Evolutionary conservation across 1,284 basidiomycete genomes (phyloP).

Genomic region (Ceratobasidium sp.): DNA sequence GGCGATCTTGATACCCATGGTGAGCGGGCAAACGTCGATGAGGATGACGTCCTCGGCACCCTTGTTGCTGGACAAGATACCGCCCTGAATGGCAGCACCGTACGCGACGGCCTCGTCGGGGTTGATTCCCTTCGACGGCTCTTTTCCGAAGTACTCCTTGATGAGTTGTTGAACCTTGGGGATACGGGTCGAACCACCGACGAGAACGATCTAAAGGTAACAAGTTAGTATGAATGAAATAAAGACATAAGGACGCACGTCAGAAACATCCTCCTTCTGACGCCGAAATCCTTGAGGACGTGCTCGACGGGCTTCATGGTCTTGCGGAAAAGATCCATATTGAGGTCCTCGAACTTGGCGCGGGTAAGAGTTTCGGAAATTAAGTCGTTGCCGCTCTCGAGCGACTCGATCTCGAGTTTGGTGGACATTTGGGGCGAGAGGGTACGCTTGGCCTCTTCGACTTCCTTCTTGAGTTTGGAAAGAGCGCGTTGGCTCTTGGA

Average conservation of each 20-base stretch:
- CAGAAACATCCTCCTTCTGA: slow-evolving; percentile 97
- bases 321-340: slow-evolving; percentile 99
- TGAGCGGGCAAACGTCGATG: no score
- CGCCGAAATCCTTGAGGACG: slow-evolving; percentile 96
- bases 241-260: slow-evolving; percentile 66
- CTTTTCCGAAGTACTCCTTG: slow-evolving; percentile 95
- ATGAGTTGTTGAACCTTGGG: slow-evolving; percentile 98
- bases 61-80: no score
- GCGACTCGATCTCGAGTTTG: slow-evolving; percentile 82
- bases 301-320: slow-evolving; percentile 99
- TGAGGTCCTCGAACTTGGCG: slow-evolving; percentile 99
- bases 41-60: no score
- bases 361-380: no score
- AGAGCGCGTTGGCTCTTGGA: slow-evolving; percentile 85
- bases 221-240: neutral
- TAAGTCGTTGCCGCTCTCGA: slow-evolving; percentile 98
- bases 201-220: slow-evolving; percentile 76
- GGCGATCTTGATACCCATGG: slow-evolving; percentile 99
- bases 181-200: slow-evolving; percentile 98
- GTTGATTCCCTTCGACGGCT: slow-evolving; percentile 94
- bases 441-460: no score
- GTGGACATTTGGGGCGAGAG: no score
- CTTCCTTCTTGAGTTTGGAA: no score
- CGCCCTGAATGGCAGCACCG: no score
- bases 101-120: slow-evolving; percentile 97